Percentiles rank a stretch among this genome's conserved stretches.
phyloP scores from a whole-genome alignment of 345 rosid genomes.

The Hirschfeldia incana region DNA sequence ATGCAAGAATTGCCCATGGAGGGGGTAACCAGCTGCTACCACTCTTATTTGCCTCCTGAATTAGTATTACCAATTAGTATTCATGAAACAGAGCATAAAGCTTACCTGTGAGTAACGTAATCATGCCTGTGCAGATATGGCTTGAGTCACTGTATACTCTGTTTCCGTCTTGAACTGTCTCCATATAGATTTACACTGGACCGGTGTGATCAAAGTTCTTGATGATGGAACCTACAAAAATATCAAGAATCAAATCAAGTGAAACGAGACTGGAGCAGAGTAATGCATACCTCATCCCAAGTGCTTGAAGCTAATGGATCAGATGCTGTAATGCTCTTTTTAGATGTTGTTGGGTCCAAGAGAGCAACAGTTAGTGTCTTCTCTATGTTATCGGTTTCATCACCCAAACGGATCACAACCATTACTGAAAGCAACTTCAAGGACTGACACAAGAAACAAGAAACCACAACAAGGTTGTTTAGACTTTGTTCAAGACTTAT shows the following conservation, averaged over 20 bases:
- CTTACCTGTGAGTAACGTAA: neutral
- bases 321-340: conserved; percentile 47
- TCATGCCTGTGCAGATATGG: conserved; percentile 93
- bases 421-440: conserved; percentile 81
- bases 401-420: conserved; percentile 73
- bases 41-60: conserved; percentile 89
- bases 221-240: conserved; percentile 60
- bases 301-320: conserved; percentile 89
- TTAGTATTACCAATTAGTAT: conserved; percentile 12
- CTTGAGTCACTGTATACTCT: no score
- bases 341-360: conserved; percentile 53
- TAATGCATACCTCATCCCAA: conserved; percentile 72
- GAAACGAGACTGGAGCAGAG: conserved; percentile 1
- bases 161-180: no score
- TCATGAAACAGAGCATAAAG: neutral
- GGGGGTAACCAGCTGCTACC: conserved; percentile 94
- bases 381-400: conserved; percentile 63
- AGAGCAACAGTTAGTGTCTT: conserved; percentile 53
- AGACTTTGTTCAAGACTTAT: neutral
- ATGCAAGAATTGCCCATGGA: conserved; percentile 93
- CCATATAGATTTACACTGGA: no score
- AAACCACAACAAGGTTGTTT: neutral
- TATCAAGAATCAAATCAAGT: neutral
- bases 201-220: no score
- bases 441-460: conserved; percentile 53